phyloP scores from a whole-genome alignment of 2,329 filamentous ascomycete genomes.

The Xylariaceae sp. region DNA sequence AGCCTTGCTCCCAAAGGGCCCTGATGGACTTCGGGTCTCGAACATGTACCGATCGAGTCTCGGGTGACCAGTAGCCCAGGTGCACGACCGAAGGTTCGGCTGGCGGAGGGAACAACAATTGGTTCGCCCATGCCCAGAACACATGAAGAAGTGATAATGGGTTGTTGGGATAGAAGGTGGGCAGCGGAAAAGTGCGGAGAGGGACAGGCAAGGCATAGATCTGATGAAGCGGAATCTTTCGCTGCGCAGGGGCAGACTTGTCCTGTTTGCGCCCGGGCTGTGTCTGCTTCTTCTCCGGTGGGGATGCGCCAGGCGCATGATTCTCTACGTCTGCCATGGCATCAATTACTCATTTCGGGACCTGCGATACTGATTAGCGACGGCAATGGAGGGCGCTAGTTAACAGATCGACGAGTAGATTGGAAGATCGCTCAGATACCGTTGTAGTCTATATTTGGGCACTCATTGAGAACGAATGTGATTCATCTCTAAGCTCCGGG shows the following conservation, averaged over 20 bases:
- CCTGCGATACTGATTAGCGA: conserved; percentile 12
- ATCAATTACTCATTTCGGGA: conserved; percentile 43
- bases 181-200: conserved; percentile 75
- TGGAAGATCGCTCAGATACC: conserved; percentile 73
- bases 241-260: not conserved
- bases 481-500: conserved; percentile 54
- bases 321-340: conserved; percentile 32
- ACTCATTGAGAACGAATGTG: conserved; percentile 47
- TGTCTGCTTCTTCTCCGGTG: conserved; percentile 8
- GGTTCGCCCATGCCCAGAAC: conserved; percentile 68
- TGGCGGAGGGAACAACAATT: conserved; percentile 61
- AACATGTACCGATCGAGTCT: conserved; percentile 79
- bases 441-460: conserved; percentile 86
- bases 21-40: conserved; percentile 69
- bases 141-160: conserved; percentile 82
- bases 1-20: conserved; percentile 91
- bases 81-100: conserved; percentile 62
- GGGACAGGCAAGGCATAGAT: conserved; percentile 80
- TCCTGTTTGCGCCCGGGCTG: not conserved
- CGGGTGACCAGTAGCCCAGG: conserved; percentile 71
- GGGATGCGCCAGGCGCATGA: conserved; percentile 18
- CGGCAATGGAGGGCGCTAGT: not conserved
- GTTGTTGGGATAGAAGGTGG: conserved; percentile 85
- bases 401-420: not conserved
- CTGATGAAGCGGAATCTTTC: conserved; percentile 50